These are phyloP conservation scores for Cytospora paraplurivora DNA, from an alignment of 2,329 filamentous ascomycete genomes.

Conservation along the genomic window DNA sequence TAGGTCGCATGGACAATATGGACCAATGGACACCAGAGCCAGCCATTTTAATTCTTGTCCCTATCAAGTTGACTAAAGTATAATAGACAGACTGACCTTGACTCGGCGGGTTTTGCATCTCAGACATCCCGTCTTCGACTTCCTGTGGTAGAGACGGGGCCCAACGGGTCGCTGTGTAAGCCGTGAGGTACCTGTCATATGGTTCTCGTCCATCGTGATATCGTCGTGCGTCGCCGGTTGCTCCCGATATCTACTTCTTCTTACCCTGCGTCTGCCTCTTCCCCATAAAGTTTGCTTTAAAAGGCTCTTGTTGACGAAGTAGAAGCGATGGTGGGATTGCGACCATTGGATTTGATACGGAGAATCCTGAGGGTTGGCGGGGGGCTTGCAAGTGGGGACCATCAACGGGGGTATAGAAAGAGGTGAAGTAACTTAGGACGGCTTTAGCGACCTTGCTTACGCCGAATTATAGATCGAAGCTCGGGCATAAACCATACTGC, in stretches of 20 bases:
- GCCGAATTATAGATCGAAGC: neutral
- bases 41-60: neutral
- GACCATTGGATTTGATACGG: conserved; percentile 8
- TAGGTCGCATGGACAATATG: too few species aligned
- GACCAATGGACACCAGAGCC: neutral
- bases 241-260: neutral
- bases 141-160: conserved; percentile 38
- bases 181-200: neutral
- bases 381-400: conserved; percentile 3
- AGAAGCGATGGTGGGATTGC: conserved; percentile 6
- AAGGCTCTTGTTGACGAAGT: neutral
- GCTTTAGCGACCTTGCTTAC: neutral
- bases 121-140: conserved; percentile 37
- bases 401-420: neutral
- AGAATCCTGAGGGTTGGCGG: neutral
- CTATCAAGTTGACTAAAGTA: neutral
- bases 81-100: conserved; percentile 33
- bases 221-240: conserved; percentile 11
- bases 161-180: conserved; percentile 23
- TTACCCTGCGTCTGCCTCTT: neutral
- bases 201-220: conserved; percentile 6
- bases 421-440: neutral
- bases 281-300: neutral
- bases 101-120: conserved; percentile 37
- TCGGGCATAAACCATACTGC: neutral